Base-by-base conservation (phyloP, 176 grass and related monocot genomes). In the Carex scoparia region DNA sequence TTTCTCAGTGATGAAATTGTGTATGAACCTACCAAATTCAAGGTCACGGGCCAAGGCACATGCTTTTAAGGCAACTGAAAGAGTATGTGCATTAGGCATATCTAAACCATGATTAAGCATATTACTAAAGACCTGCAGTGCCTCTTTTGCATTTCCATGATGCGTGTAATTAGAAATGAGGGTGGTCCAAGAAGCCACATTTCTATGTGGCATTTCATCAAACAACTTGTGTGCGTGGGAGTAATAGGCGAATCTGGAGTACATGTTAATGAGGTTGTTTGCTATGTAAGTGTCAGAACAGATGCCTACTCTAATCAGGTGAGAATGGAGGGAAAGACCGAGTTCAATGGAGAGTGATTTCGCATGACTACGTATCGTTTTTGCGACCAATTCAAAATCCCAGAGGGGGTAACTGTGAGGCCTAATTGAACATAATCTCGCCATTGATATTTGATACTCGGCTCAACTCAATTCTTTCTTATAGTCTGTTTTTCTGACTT, bases 121-220 rank as follows among this genome's bases (percentile, higher is more conserved):
- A 35, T 54, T 65, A 8, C 8, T 51, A 80, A 88, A 88, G 30
- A 61, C 82, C 40, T 35, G 16, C 4, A 85, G 31, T 37, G 87
- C 73, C 73, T 80, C 13, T 5, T 23, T 76, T 80, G 87, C 73
- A 82, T 85, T 64, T 7, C 84, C 87, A 59, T 53, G 19, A 60
- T 40, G 75, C 3, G 65, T 82, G 55, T 86, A 66, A 19, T 3
- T 57, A 4, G 84, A 82, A 67, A 89, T 86, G 31, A 81, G 61
- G 19, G 87, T 31, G 27, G 87, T 89, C 87, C 84, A 86, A 60
- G 84, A 89, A 66, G 61, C 73, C 72, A 88, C 87, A 80, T 88
- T 85, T 77, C n/a, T 67, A 1, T 82, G 42, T 10, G 84, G 55
- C 76, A 86, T 89, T 89, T 85, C 76, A 40, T 40, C 76, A 10